Evolutionary conservation across 257 asterid species (phyloP).

Genomic region (Nicotiana otophora): DNA sequence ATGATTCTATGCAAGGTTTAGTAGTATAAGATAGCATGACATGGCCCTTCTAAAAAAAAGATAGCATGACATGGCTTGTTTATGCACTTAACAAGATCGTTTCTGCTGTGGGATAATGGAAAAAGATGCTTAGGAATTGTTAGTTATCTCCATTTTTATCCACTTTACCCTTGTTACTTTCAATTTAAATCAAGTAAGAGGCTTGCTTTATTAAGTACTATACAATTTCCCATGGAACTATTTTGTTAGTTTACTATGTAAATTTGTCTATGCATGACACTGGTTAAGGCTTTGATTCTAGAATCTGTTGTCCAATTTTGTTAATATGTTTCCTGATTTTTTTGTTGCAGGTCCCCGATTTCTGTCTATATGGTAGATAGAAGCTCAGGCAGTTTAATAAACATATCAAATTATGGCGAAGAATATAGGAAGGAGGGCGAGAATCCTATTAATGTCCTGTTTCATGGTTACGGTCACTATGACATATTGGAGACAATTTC

Average conservation of each 20-base stretch:
- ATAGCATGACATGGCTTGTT: not conserved
- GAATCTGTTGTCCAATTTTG: not conserved
- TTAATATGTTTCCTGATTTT: not conserved
- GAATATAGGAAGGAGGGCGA: slow-evolving; percentile 47
- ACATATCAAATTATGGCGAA: slow-evolving; percentile 67
- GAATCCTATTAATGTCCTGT: slow-evolving; percentile 50
- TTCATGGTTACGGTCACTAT: slow-evolving; percentile 86
- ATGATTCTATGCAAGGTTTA: not conserved
- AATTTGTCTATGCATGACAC: not conserved
- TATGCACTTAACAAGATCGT: not conserved
- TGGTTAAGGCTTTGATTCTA: not conserved
- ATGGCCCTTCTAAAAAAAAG: too few species aligned
- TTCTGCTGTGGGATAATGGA: not conserved
- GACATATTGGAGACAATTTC: slow-evolving; percentile 54
- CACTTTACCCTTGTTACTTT: not conserved
- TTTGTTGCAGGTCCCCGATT: slow-evolving; percentile 57
- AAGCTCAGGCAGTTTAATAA: slow-evolving; percentile 37
- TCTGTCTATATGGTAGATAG: slow-evolving; percentile 62
- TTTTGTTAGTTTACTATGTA: not conserved
- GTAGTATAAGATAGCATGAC: not conserved
- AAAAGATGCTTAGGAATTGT: not conserved
- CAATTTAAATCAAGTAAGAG: not conserved
- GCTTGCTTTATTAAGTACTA: not conserved
- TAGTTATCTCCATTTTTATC: not conserved
- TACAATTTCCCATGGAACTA: not conserved